A percentile compares a stretch with the other conserved stretches of the same genome.
phyloP scores from a whole-genome alignment of 352 stramenopile species.

The Globisporangium solare region DNA sequence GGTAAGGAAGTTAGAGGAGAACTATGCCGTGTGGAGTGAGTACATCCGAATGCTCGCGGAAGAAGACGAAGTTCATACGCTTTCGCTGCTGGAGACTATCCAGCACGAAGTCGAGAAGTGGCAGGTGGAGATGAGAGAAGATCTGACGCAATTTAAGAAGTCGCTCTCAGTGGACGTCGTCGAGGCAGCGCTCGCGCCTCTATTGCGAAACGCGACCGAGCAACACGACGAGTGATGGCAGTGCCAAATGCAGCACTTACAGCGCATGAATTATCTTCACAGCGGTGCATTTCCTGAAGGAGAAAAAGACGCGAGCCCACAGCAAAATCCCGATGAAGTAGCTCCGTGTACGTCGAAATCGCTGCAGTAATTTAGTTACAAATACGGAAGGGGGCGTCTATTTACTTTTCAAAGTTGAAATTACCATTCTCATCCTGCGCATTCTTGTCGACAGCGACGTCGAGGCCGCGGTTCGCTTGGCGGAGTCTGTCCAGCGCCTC shows the following conservation, averaged over 20 bases:
- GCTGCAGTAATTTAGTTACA: no score
- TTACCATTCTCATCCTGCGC: conserved; percentile 62
- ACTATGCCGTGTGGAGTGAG: conserved; percentile 70
- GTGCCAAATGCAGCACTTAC: not conserved
- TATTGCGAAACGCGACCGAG: conserved; percentile 20
- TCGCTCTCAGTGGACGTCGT: conserved; percentile 51
- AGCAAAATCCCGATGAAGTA: no score
- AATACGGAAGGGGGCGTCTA: no score
- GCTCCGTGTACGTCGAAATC: no score
- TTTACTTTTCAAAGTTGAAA: conserved; percentile 30
- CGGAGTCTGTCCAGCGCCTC: conserved; percentile 59
- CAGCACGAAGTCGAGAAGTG: conserved; percentile 68
- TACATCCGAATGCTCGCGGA: conserved; percentile 64
- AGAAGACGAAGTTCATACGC: conserved; percentile 59
- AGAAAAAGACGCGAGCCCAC: no score
- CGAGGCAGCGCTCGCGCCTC: conserved; percentile 35
- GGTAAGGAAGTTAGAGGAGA: conserved; percentile 58
- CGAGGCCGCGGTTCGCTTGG: conserved; percentile 44
- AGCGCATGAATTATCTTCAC: conserved; percentile 1
- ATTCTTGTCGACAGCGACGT: conserved; percentile 81
- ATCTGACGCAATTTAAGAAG: conserved; percentile 57
- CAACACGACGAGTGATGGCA: conserved; percentile 18
- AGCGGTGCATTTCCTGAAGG: not conserved
- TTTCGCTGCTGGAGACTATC: conserved; percentile 57
- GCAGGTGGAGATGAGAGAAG: conserved; percentile 68